These are phyloP conservation scores for barrel medic (Medicago truncatula) DNA, from an alignment of 306 rosid species.

Conservation along the genomic window MtrunA17r5.0-ANR NC_053048.1:41687001-41687500, in stretches of 20 bases:
- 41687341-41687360: neutral
- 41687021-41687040: too few relatives aligned
- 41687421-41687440: neutral
- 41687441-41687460: constrained; percentile 20
- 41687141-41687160: neutral
- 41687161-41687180: neutral
- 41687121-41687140: fast-evolving
- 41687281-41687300: neutral
- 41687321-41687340: too few relatives aligned
- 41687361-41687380: neutral
- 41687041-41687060: neutral
- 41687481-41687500: neutral
- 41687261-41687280: neutral
- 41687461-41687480: neutral
- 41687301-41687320: constrained; percentile 4
- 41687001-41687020: too few relatives aligned
- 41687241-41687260: fast-evolving
- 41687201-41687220: fast-evolving
- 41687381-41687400: fast-evolving
- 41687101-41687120: neutral
- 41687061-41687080: neutral
- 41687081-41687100: constrained; percentile 4
- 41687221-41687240: constrained; percentile 10
- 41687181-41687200: neutral
- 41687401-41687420: neutral